A percentile compares a stretch with the other conserved stretches of the same genome.
phyloP scores from a whole-genome alignment of 1,284 basidiomycete species.

The Apiotrichum mycotoxinovorans region DNA sequence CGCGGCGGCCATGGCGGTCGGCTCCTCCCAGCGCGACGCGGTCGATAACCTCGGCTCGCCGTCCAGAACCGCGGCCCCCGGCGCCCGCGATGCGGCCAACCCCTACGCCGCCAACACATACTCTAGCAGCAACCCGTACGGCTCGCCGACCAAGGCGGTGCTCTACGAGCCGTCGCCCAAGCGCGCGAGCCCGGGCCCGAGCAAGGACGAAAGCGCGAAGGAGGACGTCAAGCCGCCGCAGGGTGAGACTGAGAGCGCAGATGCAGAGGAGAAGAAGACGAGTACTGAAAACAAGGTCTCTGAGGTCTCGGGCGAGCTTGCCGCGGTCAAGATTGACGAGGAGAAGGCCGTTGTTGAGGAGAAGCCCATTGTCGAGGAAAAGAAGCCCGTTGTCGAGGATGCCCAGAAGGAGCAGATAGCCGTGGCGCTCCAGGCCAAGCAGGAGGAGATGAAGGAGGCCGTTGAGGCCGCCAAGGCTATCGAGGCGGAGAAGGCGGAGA shows the following conservation, averaged over 20 bases:
- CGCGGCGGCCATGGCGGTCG: conserved; percentile 35
- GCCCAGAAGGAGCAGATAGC: background rate
- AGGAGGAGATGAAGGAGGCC: background rate
- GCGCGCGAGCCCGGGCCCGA: background rate
- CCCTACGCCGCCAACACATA: background rate
- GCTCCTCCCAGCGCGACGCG: conserved; percentile 35
- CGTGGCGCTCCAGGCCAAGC: background rate
- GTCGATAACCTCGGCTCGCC: conserved; percentile 24
- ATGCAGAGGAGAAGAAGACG: background rate
- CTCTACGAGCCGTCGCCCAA: conserved; percentile 3
- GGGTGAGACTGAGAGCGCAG: background rate
- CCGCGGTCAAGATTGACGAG: background rate
- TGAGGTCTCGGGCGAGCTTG: background rate
- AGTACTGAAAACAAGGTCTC: conserved; percentile 2
- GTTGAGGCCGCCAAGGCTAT: background rate
- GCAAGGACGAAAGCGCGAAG: background rate
- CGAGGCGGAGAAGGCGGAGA: background rate
- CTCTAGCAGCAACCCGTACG: no score
- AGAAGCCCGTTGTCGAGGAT: background rate
- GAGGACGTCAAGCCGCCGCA: background rate
- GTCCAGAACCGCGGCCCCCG: conserved; percentile 6
- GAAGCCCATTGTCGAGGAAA: background rate
- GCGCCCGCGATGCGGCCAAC: background rate
- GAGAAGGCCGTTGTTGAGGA: no score
- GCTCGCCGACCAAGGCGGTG: background rate